A percentile compares a stretch with the other conserved stretches of the same genome.
phyloP scores from a whole-genome alignment of 108 stramenopile genomes.

The Pseudonitzschia pungens region DNA sequence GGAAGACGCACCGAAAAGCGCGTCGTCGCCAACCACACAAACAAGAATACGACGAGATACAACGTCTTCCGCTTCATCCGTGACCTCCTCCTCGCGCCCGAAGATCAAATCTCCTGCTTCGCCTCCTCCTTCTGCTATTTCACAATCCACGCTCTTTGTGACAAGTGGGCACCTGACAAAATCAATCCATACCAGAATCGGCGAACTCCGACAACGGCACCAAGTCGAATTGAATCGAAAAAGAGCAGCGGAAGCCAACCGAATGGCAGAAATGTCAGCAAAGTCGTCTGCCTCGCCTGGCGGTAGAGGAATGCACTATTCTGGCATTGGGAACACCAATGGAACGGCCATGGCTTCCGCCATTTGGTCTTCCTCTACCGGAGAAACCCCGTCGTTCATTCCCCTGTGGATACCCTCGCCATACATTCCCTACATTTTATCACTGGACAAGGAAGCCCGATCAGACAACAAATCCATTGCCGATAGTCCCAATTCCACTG shows the following conservation, averaged over 20 bases:
- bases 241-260: constrained; percentile 20
- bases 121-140: background rate
- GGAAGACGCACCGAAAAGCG: constrained; percentile 10
- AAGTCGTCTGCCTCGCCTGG: background rate
- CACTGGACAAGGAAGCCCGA: background rate
- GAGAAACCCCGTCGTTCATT: constrained; percentile 43
- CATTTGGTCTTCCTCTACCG: background rate
- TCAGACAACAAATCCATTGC: background rate
- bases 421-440: constrained; percentile 50
- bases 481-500: background rate
- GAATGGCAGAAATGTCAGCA: background rate
- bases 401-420: constrained; percentile 69
- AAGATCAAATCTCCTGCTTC: background rate
- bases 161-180: constrained; percentile 38
- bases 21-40: background rate
- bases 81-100: background rate
- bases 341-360: background rate
- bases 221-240: constrained; percentile 30
- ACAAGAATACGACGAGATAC: constrained; percentile 7
- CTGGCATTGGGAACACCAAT: background rate
- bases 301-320: background rate
- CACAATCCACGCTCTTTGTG: constrained; percentile 5
- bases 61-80: constrained; percentile 16
- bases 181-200: constrained; percentile 27
- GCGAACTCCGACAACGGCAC: constrained; percentile 32